Base-by-base conservation (phyloP, 108 stramenopile species). In the Cyclostephanos tholiformis region DNA sequence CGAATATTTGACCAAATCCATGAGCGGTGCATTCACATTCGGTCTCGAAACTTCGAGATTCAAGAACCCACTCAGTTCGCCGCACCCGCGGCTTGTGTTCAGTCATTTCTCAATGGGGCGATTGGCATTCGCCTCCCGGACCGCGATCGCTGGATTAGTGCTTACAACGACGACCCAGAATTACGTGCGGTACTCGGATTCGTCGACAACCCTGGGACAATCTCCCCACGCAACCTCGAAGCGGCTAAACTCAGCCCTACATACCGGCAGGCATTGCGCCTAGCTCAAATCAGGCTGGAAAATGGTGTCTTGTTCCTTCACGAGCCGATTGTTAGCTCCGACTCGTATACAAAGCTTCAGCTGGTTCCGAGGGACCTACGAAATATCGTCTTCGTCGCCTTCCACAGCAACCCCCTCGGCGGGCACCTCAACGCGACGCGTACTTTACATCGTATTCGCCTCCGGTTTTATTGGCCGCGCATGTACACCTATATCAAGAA, bases 71-170 rank as follows among this genome's bases (percentile, higher is more conserved):
- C 0, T 25, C 55, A 58, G 1, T 20, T 12, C 12, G 56, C 55
- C 12, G 69, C 69, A 0, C 55, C 69, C 17, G 67, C 67, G 0
- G 67, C 51, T 14, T n/a, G n/a, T 4, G n/a, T 8, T n/a, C 51
- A 53, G n/a, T 9, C 51, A 9, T 68, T 35, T 8, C 30, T 68
- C 61, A 62, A 36, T 16, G 61, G 61, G 12, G 61, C 61, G 1
- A 10, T 62, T 16, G 36, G 61, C 10, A 20, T 39, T 1, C 25
- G 30, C 22, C 14, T 62, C 0, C 61, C 32, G 2, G 1, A 2
- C 1, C 29, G 25, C 65, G 16, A 66, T 1, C 0, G 10, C 14
- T 44, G n/a, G 46, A 25, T 39, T 0, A 3, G 2, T 0, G 22
- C 23, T 6, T 66, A 48, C 9, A 0, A 10, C 8, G 6, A 13